Conservation (phyloP, 768 basidiomycete species). For the Tulasnella sp. region DNA sequence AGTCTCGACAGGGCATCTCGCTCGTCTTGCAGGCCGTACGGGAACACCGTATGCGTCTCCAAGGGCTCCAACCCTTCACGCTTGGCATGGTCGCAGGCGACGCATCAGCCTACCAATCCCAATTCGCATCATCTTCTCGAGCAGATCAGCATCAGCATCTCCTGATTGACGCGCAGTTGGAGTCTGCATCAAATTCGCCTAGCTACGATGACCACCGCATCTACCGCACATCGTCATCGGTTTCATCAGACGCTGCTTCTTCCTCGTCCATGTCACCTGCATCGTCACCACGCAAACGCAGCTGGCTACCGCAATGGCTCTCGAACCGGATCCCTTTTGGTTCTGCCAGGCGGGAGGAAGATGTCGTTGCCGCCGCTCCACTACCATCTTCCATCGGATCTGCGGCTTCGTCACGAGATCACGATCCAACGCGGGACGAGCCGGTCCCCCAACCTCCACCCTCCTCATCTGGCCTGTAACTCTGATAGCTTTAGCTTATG, state of each 20-base stretch:
- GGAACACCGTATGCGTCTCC: slow-evolving; percentile 60
- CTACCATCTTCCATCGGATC: background rate
- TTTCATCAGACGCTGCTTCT: background rate
- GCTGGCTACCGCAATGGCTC: background rate
- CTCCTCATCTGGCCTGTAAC: background rate
- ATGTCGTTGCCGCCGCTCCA: background rate
- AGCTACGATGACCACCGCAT: background rate
- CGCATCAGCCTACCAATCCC: background rate
- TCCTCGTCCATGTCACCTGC: background rate
- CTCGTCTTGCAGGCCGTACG: slow-evolving; percentile 74
- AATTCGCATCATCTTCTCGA: background rate
- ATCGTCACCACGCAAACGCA: background rate
- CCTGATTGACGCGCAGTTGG: background rate
- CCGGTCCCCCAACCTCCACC: background rate
- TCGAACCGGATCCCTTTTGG: background rate
- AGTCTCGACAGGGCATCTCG: slow-evolving; percentile 87
- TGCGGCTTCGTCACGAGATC: background rate
- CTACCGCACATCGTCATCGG: background rate
- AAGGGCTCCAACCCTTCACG: slow-evolving; percentile 5
- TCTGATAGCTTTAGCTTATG: background rate
- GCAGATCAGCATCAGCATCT: background rate
- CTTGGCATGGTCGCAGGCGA: background rate
- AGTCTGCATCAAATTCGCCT: background rate
- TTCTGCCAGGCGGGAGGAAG: background rate
- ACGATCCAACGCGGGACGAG: background rate